Evolutionary conservation across 805 yeast genomes (phyloP).

Genomic region (Lachancea sp.): DNA sequence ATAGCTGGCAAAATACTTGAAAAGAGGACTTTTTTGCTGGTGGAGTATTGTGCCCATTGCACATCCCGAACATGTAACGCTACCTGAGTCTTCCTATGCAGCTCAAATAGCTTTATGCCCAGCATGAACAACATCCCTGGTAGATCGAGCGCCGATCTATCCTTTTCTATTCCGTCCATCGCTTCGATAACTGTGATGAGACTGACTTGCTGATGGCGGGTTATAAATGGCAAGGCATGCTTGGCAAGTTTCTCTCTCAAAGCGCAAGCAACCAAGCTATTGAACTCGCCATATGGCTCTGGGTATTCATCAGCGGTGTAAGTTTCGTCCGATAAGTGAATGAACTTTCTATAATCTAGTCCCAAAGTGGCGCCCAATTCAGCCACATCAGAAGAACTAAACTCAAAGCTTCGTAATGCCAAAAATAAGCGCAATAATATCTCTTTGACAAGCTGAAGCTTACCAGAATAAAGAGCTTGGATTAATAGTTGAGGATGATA

Average conservation of each 20-base stretch:
- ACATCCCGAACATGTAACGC: slow-evolving; percentile 71
- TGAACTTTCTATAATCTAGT: slow-evolving; percentile 26
- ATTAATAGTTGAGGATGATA: slow-evolving; percentile 87
- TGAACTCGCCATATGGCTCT: slow-evolving; percentile 40
- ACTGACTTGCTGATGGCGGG: slow-evolving; percentile 89
- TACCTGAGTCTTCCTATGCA: slow-evolving; percentile 45
- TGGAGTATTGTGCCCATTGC: slow-evolving; percentile 82
- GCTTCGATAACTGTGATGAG: slow-evolving; percentile 64
- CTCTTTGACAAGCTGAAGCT: slow-evolving; percentile 46
- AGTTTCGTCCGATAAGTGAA: slow-evolving; percentile 18
- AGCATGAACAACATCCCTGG: slow-evolving; percentile 68
- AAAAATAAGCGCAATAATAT: slow-evolving; percentile 50
- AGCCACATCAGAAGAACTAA: slow-evolving; percentile 32
- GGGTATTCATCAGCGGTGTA: slow-evolving; percentile 27
- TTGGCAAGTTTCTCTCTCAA: slow-evolving; percentile 57
- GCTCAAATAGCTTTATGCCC: slow-evolving; percentile 61
- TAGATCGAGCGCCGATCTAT: slow-evolving; percentile 30
- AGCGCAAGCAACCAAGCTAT: slow-evolving; percentile 38
- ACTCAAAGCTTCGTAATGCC: slow-evolving; percentile 48
- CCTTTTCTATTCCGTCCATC: slow-evolving; percentile 46
- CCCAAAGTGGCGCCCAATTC: slow-evolving; percentile 30
- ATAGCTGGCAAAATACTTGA: slow-evolving; percentile 39
- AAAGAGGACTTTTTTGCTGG: slow-evolving; percentile 61
- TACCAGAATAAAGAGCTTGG: slow-evolving; percentile 63
- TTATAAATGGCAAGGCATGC: slow-evolving; percentile 66